Evolutionary conservation across 345 rosid species (phyloP).

Genomic region (Kernera saxatilis): DNA sequence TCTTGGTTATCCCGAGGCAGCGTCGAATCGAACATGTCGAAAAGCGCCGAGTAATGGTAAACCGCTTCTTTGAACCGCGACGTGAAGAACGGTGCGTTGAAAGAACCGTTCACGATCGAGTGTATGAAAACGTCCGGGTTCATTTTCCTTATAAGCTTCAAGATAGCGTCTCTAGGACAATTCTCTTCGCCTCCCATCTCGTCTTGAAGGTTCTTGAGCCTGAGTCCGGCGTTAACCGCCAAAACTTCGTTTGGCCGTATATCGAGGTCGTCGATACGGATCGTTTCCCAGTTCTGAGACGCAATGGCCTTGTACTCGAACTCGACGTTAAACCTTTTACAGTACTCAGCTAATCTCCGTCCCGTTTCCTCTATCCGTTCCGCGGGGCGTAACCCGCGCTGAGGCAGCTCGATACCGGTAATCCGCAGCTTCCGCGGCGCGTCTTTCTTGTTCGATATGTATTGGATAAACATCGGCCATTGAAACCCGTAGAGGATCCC

Average conservation of each 20-base stretch:
- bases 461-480: constrained; percentile 76
- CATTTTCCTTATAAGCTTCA: constrained; percentile 49
- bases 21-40: constrained; percentile 59
- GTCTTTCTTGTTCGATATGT: constrained; percentile 34
- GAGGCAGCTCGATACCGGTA: constrained; percentile 86
- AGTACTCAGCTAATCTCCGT: constrained; percentile 52
- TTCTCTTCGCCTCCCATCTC: constrained; percentile 46
- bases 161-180: constrained; percentile 54
- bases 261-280: constrained; percentile 54
- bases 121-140: constrained; percentile 52
- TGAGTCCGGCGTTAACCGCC: constrained; percentile 49
- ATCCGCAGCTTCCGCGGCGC: constrained; percentile 66
- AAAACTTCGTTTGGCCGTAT: constrained; percentile 44
- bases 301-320: constrained; percentile 67
- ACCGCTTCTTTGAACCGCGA: constrained; percentile 74
- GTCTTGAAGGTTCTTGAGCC: constrained; percentile 51
- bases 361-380: constrained; percentile 72
- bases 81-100: constrained; percentile 65
- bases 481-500: constrained; percentile 81
- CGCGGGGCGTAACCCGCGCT: constrained; percentile 58
- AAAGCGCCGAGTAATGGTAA: constrained; percentile 56
- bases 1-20: constrained; percentile 39
- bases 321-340: constrained; percentile 63
- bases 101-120: constrained; percentile 44
- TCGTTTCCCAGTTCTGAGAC: constrained; percentile 59